phyloP scores from a whole-genome alignment of 2,329 filamentous ascomycete genomes.

The Exophiala oligosperma region DNA sequence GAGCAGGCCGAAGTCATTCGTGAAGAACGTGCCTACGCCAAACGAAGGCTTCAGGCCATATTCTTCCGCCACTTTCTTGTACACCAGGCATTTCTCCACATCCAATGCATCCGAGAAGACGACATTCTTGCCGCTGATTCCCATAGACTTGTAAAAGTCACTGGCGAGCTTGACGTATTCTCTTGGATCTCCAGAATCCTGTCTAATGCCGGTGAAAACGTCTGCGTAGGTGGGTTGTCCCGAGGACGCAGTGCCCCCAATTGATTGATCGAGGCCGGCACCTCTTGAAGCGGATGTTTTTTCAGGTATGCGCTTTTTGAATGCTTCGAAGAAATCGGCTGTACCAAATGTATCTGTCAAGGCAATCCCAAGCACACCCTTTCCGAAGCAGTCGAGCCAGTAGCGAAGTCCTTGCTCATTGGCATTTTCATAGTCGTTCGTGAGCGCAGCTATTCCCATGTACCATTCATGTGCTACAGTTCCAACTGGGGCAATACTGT shows the following conservation, averaged over 20 bases:
- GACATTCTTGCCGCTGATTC: conserved; percentile 79
- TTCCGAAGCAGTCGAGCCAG: conserved; percentile 90
- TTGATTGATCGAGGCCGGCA: conserved; percentile 42
- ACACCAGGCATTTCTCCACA: conserved; percentile 85
- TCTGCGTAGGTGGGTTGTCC: conserved; percentile 69
- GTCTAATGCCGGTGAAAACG: conserved; percentile 78
- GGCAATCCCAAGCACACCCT: conserved; percentile 79
- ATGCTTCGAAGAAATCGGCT: conserved; percentile 79
- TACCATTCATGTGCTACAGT: conserved; percentile 98
- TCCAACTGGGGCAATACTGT: conserved; percentile 78
- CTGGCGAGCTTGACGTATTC: conserved; percentile 77
- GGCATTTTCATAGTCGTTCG: conserved; percentile 77
- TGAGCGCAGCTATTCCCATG: conserved; percentile 95
- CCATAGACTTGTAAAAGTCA: conserved; percentile 74
- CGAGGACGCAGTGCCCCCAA: conserved; percentile 26
- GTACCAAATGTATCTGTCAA: conserved; percentile 97
- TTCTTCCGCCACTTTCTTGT: conserved; percentile 78
- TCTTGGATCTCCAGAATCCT: conserved; percentile 85
- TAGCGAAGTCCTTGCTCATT: conserved; percentile 82
- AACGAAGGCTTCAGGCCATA: conserved; percentile 84
- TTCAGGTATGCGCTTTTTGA: conserved; percentile 65
- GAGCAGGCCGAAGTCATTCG: conserved; percentile 82
- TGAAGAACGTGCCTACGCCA: conserved; percentile 92
- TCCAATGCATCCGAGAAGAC: conserved; percentile 96
- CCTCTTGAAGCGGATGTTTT: conserved; percentile 43